Evolutionary conservation across 306 rosid species (phyloP).

Genomic region (Vigna trinervia): DNA sequence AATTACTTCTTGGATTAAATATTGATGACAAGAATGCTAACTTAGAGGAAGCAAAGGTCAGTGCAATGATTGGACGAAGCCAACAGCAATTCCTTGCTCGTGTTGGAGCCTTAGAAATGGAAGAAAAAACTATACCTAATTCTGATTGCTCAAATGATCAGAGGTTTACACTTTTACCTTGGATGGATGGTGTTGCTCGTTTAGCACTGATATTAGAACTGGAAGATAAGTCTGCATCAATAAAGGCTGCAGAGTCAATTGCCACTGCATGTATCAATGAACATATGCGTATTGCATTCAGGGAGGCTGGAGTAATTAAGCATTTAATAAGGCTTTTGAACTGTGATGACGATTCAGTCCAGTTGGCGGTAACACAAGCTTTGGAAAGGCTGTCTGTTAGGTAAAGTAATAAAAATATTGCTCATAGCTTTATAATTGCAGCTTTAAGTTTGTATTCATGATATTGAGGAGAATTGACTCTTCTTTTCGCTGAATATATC

Average conservation of each 20-base stretch:
- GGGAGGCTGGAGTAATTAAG: slow-evolving; percentile 89
- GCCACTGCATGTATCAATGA: slow-evolving; percentile 84
- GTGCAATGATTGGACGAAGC: slow-evolving; percentile 72
- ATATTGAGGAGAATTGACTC: background rate
- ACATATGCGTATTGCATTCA: slow-evolving; percentile 79
- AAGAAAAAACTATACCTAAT: slow-evolving; percentile 50
- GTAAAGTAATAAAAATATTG: slow-evolving; percentile 48
- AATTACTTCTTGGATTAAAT: slow-evolving; percentile 81
- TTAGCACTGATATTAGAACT: slow-evolving; percentile 78
- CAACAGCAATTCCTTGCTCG: slow-evolving; percentile 87
- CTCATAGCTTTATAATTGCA: slow-evolving; percentile 34
- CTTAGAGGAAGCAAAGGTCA: slow-evolving; percentile 75
- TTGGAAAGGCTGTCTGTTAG: slow-evolving; percentile 80
- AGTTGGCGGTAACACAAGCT: slow-evolving; percentile 65
- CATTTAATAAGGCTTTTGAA: slow-evolving; percentile 67
- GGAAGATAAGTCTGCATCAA: slow-evolving; percentile 63
- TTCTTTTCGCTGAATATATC: background rate
- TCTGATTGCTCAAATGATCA: slow-evolving; percentile 54
- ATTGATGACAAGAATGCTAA: slow-evolving; percentile 57
- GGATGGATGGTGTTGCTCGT: slow-evolving; percentile 92
- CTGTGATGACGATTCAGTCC: slow-evolving; percentile 53
- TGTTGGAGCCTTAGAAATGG: slow-evolving; percentile 76
- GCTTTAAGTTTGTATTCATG: slow-evolving; percentile 4
- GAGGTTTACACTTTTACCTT: slow-evolving; percentile 70
- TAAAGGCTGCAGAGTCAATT: slow-evolving; percentile 73